A percentile compares a stretch with the other conserved stretches of the same genome.
phyloP scores from a whole-genome alignment of 306 rosid genomes.

The Sindora glabra region DNA sequence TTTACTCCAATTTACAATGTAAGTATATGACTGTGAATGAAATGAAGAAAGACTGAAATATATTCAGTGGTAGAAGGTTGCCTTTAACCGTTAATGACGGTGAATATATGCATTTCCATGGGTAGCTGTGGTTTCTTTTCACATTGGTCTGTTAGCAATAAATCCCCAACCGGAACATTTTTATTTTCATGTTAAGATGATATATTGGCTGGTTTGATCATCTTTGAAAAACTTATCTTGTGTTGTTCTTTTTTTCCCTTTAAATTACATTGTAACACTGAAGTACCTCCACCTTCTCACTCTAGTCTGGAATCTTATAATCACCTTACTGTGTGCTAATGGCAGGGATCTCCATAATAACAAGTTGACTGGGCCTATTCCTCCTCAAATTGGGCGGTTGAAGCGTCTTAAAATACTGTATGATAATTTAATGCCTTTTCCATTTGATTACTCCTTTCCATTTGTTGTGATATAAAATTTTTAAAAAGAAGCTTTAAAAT shows the following conservation, averaged over 20 bases:
- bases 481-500: neutral
- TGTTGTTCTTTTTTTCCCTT: neutral
- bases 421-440: constrained; percentile 1
- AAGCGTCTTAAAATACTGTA: constrained; percentile 95
- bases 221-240: no score
- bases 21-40: neutral
- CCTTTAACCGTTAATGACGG: neutral
- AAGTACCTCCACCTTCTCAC: neutral
- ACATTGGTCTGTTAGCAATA: neutral
- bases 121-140: neutral
- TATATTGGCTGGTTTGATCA: neutral
- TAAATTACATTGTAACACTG: neutral
- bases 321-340: constrained; percentile 7
- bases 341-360: constrained; percentile 94
- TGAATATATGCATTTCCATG: neutral
- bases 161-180: neutral
- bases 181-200: neutral
- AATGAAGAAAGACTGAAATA: neutral
- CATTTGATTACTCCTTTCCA: neutral
- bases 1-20: neutral
- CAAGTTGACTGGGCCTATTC: constrained; percentile 97
- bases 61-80: neutral
- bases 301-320: constrained; percentile 1
- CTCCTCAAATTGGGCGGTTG: constrained; percentile 91
- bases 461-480: neutral